A percentile compares a stretch with the other conserved stretches of the same genome.
Conservation (phyloP, 2,329 filamentous ascomycete genomes). For the Passalora sequoiae region DNA sequence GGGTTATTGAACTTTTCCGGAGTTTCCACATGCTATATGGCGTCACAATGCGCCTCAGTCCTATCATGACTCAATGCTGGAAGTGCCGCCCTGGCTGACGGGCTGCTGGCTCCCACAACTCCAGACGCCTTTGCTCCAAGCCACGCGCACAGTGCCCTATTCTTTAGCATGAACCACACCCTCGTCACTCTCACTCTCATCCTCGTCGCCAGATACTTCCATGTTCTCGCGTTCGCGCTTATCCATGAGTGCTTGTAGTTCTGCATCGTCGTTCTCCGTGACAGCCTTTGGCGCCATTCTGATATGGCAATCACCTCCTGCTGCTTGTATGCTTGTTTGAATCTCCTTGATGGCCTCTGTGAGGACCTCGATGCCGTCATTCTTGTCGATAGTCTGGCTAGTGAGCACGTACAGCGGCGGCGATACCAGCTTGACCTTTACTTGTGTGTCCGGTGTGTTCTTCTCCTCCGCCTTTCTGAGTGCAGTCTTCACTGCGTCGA, state of each 20-base stretch:
- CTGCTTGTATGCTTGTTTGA: conserved; percentile 67
- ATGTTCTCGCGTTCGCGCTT: conserved; percentile 97
- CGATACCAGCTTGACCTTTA: conserved; percentile 98
- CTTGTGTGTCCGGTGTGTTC: conserved; percentile 87
- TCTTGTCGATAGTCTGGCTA: conserved; percentile 92
- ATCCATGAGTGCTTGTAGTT: conserved; percentile 97
- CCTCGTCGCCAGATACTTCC: conserved; percentile 96
- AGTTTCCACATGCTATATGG: no score
- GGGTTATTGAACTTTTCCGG: no score
- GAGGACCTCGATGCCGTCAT: conserved; percentile 71
- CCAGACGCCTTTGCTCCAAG: conserved; percentile 16
- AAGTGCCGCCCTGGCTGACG: no score
- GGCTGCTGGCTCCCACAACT: no score
- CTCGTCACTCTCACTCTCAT: conserved; percentile 90
- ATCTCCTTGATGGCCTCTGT: conserved; percentile 89
- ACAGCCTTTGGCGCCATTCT: conserved; percentile 99
- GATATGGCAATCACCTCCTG: conserved; percentile 75
- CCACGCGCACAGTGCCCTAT: conserved; percentile 8
- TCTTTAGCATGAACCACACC: conserved; percentile 48
- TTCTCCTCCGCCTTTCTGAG: conserved; percentile 85
- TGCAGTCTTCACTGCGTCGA: conserved; percentile 94
- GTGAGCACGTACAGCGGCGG: conserved; percentile 95
- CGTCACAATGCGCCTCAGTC: no score
- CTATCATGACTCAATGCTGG: no score
- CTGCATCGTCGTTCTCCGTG: conserved; percentile 95